These are phyloP conservation scores for Scutellaria galericulata DNA, from an alignment of 257 asterid species.

Conservation along the genomic window DNA sequence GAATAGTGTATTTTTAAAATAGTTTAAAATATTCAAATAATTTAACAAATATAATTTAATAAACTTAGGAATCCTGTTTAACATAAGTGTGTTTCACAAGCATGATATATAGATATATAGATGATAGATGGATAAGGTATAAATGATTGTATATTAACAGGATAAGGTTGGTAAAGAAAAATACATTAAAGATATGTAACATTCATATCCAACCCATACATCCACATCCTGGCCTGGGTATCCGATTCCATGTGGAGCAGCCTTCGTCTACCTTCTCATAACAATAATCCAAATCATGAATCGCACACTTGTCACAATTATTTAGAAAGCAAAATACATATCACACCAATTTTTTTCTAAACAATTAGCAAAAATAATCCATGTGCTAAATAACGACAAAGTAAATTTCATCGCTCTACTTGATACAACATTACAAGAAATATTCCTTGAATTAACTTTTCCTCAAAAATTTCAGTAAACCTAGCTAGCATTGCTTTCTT, in stretches of 20 bases:
- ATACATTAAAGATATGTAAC: background rate
- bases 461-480: slow-evolving; percentile 8
- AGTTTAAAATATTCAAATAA: too few species aligned
- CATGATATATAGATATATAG: background rate
- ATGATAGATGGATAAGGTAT: background rate
- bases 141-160: background rate
- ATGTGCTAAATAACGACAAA: too few species aligned
- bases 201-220: slow-evolving; percentile 17
- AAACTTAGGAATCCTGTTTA: too few species aligned
- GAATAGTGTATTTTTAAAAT: too few species aligned
- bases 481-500: slow-evolving; percentile 21
- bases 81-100: too few species aligned
- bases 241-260: background rate
- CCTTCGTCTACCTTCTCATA: background rate
- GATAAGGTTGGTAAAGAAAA: slow-evolving; percentile 25
- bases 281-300: background rate
- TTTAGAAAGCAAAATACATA: background rate
- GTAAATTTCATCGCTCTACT: too few species aligned
- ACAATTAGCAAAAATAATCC: too few species aligned
- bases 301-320: background rate
- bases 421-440: background rate
- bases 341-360: background rate
- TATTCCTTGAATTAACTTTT: too few species aligned
- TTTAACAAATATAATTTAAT: too few species aligned
- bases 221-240: background rate